Conservation (phyloP, 1,139 yeast species). For the Blastobotrys indianensis region DNA sequence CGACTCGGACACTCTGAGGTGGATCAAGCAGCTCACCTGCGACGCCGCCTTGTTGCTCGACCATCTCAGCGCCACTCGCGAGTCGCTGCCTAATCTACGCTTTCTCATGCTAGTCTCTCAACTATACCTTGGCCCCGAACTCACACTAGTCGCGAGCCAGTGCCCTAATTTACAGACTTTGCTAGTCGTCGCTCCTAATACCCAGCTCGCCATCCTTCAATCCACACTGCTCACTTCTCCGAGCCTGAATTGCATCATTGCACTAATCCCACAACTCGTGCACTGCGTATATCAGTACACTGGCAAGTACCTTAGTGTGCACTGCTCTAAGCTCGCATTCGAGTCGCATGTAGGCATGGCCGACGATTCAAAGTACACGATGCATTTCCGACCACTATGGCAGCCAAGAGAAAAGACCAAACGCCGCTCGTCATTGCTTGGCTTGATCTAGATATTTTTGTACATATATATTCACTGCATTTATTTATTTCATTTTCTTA, state of each 20-base stretch:
- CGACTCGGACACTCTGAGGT: neutral
- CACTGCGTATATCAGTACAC: neutral
- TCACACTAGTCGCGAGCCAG: neutral
- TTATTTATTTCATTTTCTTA: too few relatives aligned
- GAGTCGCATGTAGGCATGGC: slow-evolving; percentile 3
- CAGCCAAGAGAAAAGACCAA: slow-evolving; percentile 2
- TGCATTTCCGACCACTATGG: slow-evolving; percentile 6
- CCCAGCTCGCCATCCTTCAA: neutral
- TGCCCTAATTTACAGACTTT: slow-evolving; percentile 2
- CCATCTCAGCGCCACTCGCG: neutral
- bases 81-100: neutral
- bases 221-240: neutral
- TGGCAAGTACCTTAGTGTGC: slow-evolving; percentile 6
- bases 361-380: slow-evolving; percentile 3
- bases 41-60: neutral
- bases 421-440: neutral
- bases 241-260: neutral
- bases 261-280: neutral
- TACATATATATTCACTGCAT: too few relatives aligned
- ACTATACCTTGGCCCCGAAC: neutral
- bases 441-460: neutral
- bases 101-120: neutral
- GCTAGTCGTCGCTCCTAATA: slow-evolving; percentile 1
- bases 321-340: neutral
- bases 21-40: neutral